Percentiles rank a stretch among this genome's conserved stretches.
phyloP scores from a whole-genome alignment of 1,284 basidiomycete genomes.

The Coniophora puteana region DNA sequence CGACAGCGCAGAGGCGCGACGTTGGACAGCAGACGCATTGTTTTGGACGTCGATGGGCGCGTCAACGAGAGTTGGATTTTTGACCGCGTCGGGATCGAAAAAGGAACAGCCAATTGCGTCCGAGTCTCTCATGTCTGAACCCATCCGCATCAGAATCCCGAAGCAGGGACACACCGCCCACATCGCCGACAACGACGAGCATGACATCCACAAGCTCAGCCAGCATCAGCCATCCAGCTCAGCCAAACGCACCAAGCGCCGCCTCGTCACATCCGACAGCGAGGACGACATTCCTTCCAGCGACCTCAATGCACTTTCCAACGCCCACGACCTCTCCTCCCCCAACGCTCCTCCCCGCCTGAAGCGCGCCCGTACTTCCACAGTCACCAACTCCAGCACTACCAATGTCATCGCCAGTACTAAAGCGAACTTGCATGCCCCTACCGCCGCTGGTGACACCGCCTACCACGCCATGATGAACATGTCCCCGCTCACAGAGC shows the following conservation, averaged over 20 bases:
- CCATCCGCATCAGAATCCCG: conserved; percentile 12
- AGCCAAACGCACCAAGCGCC: conserved; percentile 23
- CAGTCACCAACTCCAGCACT: no score
- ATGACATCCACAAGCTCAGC: no score
- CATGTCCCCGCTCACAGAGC: no score
- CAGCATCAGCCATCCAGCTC: conserved; percentile 9
- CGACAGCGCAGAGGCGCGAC: no score
- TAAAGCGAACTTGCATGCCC: conserved; percentile 1
- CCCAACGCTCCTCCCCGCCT: conserved; percentile 6
- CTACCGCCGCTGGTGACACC: conserved; percentile 2
- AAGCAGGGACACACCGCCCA: conserved; percentile 7
- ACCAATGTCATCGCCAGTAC: conserved; percentile 14
- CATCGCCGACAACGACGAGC: no score
- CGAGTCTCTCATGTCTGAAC: no score
- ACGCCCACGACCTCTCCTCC: neutral
- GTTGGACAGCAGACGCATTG: conserved; percentile 19
- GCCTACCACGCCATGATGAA: no score
- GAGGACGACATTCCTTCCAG: conserved; percentile 17
- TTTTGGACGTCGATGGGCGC: neutral
- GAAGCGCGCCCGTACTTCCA: conserved; percentile 30
- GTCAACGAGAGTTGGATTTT: neutral
- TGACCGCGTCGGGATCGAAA: no score
- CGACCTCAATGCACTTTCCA: neutral
- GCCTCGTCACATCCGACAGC: conserved; percentile 23
- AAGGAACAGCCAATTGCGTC: neutral